phyloP scores from a whole-genome alignment of 2,329 filamentous ascomycete genomes.

The Chrysoporthe austroafricana region DNA sequence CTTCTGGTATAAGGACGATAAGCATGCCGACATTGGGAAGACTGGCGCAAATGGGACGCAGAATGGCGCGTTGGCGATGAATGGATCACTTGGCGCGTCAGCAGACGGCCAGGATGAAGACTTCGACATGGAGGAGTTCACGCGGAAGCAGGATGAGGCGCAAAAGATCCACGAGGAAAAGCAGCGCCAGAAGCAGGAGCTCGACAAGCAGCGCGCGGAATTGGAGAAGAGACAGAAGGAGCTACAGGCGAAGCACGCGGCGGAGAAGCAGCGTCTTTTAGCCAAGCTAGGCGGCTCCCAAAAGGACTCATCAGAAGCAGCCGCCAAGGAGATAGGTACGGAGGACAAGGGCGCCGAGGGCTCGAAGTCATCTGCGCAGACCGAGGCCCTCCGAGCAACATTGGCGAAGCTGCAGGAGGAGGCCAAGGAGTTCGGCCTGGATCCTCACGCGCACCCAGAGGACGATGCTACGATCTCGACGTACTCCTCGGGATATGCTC shows the following conservation, averaged over 20 bases:
- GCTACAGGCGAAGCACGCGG: slow-evolving; percentile 64
- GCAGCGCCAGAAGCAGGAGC: slow-evolving; percentile 62
- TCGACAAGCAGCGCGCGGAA: slow-evolving; percentile 65
- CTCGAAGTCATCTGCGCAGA: slow-evolving; percentile 49
- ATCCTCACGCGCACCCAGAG: slow-evolving; percentile 57
- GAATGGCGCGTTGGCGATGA: slow-evolving; percentile 35
- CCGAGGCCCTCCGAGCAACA: slow-evolving; percentile 70
- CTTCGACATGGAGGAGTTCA: slow-evolving; percentile 72
- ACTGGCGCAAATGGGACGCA: slow-evolving; percentile 36
- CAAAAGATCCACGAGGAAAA: slow-evolving; percentile 72
- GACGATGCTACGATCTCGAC: slow-evolving; percentile 37
- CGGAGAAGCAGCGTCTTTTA: slow-evolving; percentile 65
- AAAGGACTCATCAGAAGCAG: slow-evolving; percentile 30
- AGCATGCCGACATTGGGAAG: slow-evolving; percentile 39
- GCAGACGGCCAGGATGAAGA: slow-evolving; percentile 48
- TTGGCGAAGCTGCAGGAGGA: slow-evolving; percentile 75
- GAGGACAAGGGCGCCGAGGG: slow-evolving; percentile 33
- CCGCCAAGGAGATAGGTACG: not conserved
- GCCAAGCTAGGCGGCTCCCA: slow-evolving; percentile 57
- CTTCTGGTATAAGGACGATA: slow-evolving; percentile 71
- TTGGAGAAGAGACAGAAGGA: slow-evolving; percentile 68
- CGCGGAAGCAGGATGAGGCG: slow-evolving; percentile 70
- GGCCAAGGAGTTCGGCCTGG: slow-evolving; percentile 70
- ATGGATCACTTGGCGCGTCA: slow-evolving; percentile 20
- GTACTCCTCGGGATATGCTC: slow-evolving; percentile 41